phyloP scores from a whole-genome alignment of 2,329 filamentous ascomycete genomes.

The Exophiala oligosperma region DNA sequence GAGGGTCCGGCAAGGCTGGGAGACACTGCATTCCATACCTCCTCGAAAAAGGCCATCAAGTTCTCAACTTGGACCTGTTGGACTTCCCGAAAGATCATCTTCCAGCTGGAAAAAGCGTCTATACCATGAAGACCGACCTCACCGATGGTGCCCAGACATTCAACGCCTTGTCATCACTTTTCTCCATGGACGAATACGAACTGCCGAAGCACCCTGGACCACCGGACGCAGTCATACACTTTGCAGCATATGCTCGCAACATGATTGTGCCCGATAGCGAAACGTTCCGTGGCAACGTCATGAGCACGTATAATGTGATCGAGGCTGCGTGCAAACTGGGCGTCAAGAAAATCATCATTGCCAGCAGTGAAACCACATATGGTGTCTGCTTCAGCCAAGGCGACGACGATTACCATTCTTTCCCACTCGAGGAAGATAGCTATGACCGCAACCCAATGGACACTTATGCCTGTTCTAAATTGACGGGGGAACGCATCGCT shows the following conservation, averaged over 20 bases:
- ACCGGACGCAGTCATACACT: constrained; percentile 64
- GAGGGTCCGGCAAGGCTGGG: constrained; percentile 58
- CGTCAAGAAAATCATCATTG: constrained; percentile 63
- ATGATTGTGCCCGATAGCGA: constrained; percentile 63
- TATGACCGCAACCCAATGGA: constrained; percentile 63
- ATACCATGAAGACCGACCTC: constrained; percentile 57
- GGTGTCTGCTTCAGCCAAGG: constrained; percentile 64
- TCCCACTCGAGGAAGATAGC: constrained; percentile 58
- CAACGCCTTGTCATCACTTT: constrained; percentile 58
- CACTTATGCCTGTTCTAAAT: constrained; percentile 60
- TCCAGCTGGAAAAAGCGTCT: constrained; percentile 46
- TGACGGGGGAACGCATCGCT: constrained; percentile 59
- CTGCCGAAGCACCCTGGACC: constrained; percentile 40
- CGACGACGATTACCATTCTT: constrained; percentile 55
- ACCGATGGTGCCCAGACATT: constrained; percentile 58
- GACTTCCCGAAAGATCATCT: constrained; percentile 37
- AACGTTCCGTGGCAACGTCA: constrained; percentile 57
- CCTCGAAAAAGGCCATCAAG: constrained; percentile 50
- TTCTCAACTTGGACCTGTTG: constrained; percentile 58
- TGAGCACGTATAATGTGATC: constrained; percentile 61
- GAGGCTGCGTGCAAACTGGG: constrained; percentile 63
- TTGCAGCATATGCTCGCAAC: constrained; percentile 60
- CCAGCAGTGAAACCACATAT: constrained; percentile 60
- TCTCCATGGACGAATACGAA: constrained; percentile 53
- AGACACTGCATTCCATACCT: constrained; percentile 57